Base-by-base conservation (phyloP, 1,139 yeast species). In the Saccharomyces hybrid region DNA sequence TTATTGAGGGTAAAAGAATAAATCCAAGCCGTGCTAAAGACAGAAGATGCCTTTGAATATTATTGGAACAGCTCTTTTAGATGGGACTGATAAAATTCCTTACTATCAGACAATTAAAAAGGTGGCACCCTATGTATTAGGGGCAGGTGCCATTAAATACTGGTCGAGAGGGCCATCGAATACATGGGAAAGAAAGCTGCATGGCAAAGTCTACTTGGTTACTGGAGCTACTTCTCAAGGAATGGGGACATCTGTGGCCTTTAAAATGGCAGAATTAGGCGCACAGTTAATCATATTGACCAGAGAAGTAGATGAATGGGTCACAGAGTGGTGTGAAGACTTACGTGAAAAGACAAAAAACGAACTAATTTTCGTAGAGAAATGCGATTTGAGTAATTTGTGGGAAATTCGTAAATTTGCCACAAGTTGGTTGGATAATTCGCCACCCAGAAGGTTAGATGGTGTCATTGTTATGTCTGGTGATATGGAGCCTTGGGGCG, bases 181-280 rank as follows among this genome's bases (percentile, higher is more conserved):
- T 70, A 86, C 90, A 0, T 90, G 96, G 96, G 96, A 88, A 60
- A 77, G 97, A 57, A 91, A 90, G 60, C 73, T 93, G 71, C 96
- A 93, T 67, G 97, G 99, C 2, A 83, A 86, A 63, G 98, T 93
- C 9, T 88, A 82, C 62, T 75, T 93, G 51, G 75, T 85, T 9
- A 85, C 91, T 0, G 96, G 99, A 5, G 99, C 95, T 1, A 93
- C 99, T 0, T 79, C 95, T 2, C 71, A 68, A 56, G 98, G 99
- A 0, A 70, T 89, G 56, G 99, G 99, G 0, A 87, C 95, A 0
- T 79, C 81, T 4, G 78, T 88, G 1, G 95, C 82, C 0, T 75
- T 77, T 50, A 91, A 90, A 42, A 68, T 93, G 62, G 98, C 97
- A 0, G 57, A 63, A 0, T 73, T 81, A 52, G 99, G 99, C 1